Evolutionary conservation across 1,139 yeast species (phyloP), one percentile per base, ranked within the genome.

Genomic region (Sugiyamaella pinicola): DNA sequence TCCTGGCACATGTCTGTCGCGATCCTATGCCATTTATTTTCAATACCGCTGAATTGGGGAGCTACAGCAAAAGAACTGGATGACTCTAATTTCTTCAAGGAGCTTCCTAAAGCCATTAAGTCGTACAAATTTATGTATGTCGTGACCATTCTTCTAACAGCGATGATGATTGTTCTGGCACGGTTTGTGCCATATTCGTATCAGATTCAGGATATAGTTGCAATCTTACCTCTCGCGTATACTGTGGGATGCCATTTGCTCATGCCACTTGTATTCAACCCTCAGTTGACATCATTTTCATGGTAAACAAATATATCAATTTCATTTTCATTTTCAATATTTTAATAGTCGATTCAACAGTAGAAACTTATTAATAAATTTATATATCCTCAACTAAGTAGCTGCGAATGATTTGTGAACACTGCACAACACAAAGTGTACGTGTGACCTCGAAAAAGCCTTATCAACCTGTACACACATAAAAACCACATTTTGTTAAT

Each of bases 51-150:
- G 34, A 31, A 13, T 31, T 31, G 34, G 34, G 34, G 34, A 31
- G 34, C 34, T 13, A 31, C 34, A 31, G 34, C 34, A n/a, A 31
- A 31, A 31, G 34, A 31, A 31, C 13, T 31, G 34, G 34, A 31
- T 12, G 34, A 31, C 5, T 31, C 34, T 31, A 31, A 31, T 31
- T 31, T 31, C 13, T 31, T 31, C 13, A 31, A 31, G 15, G 34
- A 31, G 34, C 34, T 31, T 31, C 34, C 34, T 31, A 31, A 31
- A 31, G 34, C 34, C 13, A 31, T 31, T 13, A 31, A 31, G 34
- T 31, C 34, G 34, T 31, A 31, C 34, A 31, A 13, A n/a, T 8
- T 31, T 31, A 31, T 31, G 34, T 31, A 31, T 13, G 34, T 31
- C 15, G 13, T 31, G 13, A n/a, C 5, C 12, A 12, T 31, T 31